A percentile compares a stretch with the other conserved stretches of the same genome.
phyloP scores from a whole-genome alignment of 73 alveolate genomes.

The Paramecium caudatum region DNA sequence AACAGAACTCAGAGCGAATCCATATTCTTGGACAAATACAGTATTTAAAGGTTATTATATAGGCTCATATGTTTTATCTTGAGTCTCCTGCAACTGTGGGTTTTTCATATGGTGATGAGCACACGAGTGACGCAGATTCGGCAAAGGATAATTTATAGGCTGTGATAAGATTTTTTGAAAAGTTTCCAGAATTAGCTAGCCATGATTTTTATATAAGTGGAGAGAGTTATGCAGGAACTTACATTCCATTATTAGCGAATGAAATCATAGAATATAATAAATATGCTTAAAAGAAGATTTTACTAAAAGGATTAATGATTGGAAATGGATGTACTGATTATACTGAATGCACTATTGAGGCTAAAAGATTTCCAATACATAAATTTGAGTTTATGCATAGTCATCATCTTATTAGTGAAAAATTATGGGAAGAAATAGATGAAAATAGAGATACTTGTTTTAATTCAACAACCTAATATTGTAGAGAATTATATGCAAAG shows the following conservation, averaged over 20 bases:
- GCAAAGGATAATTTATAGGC: constrained; percentile 88
- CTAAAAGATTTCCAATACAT: constrained; percentile 17
- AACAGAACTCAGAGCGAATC: constrained; percentile 24
- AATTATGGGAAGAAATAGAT: constrained; percentile 49
- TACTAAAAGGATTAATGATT: constrained; percentile 81
- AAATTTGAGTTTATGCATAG: constrained; percentile 36
- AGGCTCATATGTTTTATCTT: constrained; percentile 66
- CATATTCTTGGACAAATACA: constrained; percentile 73
- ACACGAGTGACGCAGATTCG: constrained; percentile 80
- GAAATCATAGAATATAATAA: constrained; percentile 75
- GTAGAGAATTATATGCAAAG: neutral
- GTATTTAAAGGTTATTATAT: neutral
- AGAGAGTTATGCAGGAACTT: constrained; percentile 95
- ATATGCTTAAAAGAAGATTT: constrained; percentile 66
- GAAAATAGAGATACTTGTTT: neutral
- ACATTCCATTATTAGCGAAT: constrained; percentile 87
- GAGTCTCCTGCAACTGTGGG: constrained; percentile 67
- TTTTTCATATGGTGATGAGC: constrained; percentile 61
- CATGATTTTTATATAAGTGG: constrained; percentile 90
- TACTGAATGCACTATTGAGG: constrained; percentile 62
- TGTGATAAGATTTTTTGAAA: constrained; percentile 80
- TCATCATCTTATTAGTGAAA: constrained; percentile 32
- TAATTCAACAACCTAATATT: neutral
- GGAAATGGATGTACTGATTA: constrained; percentile 88
- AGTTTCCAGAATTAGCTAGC: constrained; percentile 82